Percentiles rank a stretch among this genome's conserved stretches.
Evolutionary conservation across 2,329 filamentous ascomycete species (phyloP).

Genomic region (Orbilia blumenaviensis): DNA sequence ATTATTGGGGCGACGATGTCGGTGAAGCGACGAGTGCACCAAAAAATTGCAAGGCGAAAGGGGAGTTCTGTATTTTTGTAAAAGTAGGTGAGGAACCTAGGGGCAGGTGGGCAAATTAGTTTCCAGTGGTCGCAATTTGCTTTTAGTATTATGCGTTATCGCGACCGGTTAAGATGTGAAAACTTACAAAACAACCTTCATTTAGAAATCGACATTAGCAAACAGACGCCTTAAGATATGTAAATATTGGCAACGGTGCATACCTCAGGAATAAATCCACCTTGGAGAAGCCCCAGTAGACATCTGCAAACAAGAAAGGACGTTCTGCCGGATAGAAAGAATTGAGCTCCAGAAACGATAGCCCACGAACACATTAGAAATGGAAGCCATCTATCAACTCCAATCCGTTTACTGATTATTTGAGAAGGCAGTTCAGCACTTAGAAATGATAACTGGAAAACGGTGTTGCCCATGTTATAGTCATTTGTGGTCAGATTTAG

Average conservation of each 20-base stretch:
- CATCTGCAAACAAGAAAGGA: conserved; percentile 63
- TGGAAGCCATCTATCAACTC: conserved; percentile 70
- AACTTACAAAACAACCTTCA: conserved; percentile 19
- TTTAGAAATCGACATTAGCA: background rate
- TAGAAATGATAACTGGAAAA: conserved; percentile 68
- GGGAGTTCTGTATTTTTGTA: conserved; percentile 77
- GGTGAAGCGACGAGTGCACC: conserved; percentile 71
- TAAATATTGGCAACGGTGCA: background rate
- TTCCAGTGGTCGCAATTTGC: background rate
- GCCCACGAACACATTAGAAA: conserved; percentile 69
- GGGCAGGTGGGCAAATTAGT: background rate
- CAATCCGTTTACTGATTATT: conserved; percentile 69
- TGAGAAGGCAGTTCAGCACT: conserved; percentile 71
- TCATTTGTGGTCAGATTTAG: conserved; percentile 29
- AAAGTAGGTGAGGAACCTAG: conserved; percentile 74
- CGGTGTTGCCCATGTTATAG: conserved; percentile 68
- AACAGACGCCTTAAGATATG: background rate
- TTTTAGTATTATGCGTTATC: too few species aligned
- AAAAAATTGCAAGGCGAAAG: conserved; percentile 73
- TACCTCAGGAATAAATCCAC: conserved; percentile 58
- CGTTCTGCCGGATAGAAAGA: conserved; percentile 64
- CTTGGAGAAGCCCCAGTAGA: conserved; percentile 63
- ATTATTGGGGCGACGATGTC: conserved; percentile 68
- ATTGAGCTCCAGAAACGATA: conserved; percentile 66
- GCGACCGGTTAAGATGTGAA: too few species aligned